Percentiles rank a stretch among this genome's conserved stretches.
Evolutionary conservation across 768 basidiomycete genomes (phyloP).

Genomic region (Hygrocybe coccinea): DNA sequence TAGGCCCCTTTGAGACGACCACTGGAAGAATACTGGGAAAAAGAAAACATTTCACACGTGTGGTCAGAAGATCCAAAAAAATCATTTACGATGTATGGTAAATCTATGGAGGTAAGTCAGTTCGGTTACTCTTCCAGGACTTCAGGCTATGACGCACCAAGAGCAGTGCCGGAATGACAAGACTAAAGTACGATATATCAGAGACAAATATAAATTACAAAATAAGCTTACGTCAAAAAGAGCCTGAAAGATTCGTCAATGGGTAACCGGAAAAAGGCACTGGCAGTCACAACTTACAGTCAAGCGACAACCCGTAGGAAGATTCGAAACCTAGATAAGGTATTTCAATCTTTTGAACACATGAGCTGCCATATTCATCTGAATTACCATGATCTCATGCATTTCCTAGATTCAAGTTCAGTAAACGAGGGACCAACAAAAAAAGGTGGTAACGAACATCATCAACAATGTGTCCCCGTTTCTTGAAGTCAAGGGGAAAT

Average conservation of each 20-base stretch:
- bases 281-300: conserved; percentile 34
- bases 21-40: conserved; percentile 53
- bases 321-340: conserved; percentile 35
- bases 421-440: background rate
- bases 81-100: conserved; percentile 43
- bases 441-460: conserved; percentile 36
- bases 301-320: conserved; percentile 47
- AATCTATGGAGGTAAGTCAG: conserved; percentile 29
- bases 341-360: background rate
- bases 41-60: background rate
- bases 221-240: conserved; percentile 44
- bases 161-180: conserved; percentile 52
- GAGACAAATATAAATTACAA: background rate
- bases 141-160: conserved; percentile 33
- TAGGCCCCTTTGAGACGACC: conserved; percentile 48
- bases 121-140: background rate
- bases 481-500: conserved; percentile 83
- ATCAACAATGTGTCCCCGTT: conserved; percentile 71
- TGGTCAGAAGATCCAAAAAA: background rate
- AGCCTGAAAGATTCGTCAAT: conserved; percentile 29
- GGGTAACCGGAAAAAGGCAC: background rate
- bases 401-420: conserved; percentile 34
- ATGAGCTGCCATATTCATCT: background rate
- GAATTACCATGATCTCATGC: conserved; percentile 44
- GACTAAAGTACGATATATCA: conserved; percentile 28